Conservation (phyloP, 2,329 filamentous ascomycete genomes). For the Scedosporium minutisporum region DNA sequence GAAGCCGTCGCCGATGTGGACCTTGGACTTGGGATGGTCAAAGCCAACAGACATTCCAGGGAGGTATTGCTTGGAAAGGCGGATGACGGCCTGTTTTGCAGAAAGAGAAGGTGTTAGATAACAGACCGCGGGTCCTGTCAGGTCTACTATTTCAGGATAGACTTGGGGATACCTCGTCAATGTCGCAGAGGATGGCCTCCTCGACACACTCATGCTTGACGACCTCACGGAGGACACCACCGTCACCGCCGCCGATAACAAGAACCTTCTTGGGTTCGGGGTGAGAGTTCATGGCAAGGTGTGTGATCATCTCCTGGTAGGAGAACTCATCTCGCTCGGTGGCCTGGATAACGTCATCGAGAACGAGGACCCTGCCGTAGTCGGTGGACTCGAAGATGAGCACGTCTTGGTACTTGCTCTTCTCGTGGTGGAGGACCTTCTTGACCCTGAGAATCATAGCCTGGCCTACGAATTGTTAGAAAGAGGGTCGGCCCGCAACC, state of each 20-base stretch:
- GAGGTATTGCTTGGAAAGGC: constrained; percentile 96
- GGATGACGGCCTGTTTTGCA: constrained; percentile 67
- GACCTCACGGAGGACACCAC: constrained; percentile 93
- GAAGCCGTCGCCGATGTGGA: constrained; percentile 94
- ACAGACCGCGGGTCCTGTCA: constrained; percentile 17
- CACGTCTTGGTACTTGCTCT: constrained; percentile 98
- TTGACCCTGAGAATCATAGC: constrained; percentile 98
- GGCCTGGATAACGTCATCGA: constrained; percentile 98
- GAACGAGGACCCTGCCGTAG: constrained; percentile 89
- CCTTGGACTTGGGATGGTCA: constrained; percentile 85
- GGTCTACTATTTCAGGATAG: constrained; percentile 16
- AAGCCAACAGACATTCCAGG: constrained; percentile 90
- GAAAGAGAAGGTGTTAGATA: neutral
- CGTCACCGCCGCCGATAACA: constrained; percentile 95
- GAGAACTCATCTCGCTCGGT: constrained; percentile 98
- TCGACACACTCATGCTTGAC: constrained; percentile 98
- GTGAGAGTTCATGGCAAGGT: constrained; percentile 97
- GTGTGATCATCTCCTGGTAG: constrained; percentile 99
- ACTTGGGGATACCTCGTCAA: constrained; percentile 66
- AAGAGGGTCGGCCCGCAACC: neutral
- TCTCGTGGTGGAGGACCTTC: constrained; percentile 97
- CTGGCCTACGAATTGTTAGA: constrained; percentile 50
- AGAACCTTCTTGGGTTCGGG: constrained; percentile 97
- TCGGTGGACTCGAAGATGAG: constrained; percentile 97
- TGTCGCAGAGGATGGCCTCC: constrained; percentile 94